Base-by-base conservation (phyloP, 257 asterid genomes). In the Nicotiana sylvestris region DNA sequence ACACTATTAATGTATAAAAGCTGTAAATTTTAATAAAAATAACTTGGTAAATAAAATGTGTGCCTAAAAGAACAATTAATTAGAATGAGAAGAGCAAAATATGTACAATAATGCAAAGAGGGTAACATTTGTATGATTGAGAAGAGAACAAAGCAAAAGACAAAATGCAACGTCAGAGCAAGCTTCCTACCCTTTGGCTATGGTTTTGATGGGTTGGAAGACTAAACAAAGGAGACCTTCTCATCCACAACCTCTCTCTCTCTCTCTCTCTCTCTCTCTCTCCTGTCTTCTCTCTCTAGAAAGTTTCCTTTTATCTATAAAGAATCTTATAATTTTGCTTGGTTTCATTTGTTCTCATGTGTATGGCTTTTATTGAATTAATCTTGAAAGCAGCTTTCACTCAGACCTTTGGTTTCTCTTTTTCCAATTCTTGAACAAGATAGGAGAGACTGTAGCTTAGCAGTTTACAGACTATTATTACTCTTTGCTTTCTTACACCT, bases 91-190 rank as follows among this genome's bases (percentile, higher is more conserved):
- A 0, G 39, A 79, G 58, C 65, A 77, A 82, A 30, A 2, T 53
- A 55, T 43, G 18, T 17, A 72, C 60, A 69, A 33, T 16, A 62
- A 13, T 68, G 51, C 33, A 67, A 82, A 67, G 32, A 80, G 77
- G 85, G 85, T 64, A 56, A 85, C 89, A 89, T 87, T 88, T 82
- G 87, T 88, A 81, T 85, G 82, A 84, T 83, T 74, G 86, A 80
- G 78, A 89, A 85, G 86, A 67, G 76, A 85, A 89, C 93, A 90
- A 85, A 88, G 88, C 81, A 93, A 90, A 90, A 89, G 96, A 93
- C 97, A 93, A 93, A 93, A 33, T 82, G 86, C 82, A 89, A 90
- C 94, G 93, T 88, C 94, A 91, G 93, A 87, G 83, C 79, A 82
- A 85, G 89, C 77, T 80, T 89, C 87, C 85, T 85, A 66, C 91